Evolutionary conservation across 495 filamentous ascomycete genomes (phyloP).

Genomic region (Penicillium longicatenatum): DNA sequence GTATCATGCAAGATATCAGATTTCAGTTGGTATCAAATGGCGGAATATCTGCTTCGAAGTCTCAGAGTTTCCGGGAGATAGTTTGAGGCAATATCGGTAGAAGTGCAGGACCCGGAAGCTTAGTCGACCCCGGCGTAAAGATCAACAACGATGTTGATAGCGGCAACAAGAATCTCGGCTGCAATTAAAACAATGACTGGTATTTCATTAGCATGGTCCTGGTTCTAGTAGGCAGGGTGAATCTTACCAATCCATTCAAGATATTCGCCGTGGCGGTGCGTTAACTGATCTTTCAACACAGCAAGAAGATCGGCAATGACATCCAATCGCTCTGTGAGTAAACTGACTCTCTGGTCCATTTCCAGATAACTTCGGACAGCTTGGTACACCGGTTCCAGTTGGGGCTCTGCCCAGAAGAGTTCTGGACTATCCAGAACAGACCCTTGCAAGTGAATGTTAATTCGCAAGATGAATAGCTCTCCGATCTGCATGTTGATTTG

Average conservation of each 20-base stretch:
- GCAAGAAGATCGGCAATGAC: conserved; percentile 94
- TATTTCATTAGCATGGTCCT: neutral
- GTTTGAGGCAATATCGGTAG: neutral
- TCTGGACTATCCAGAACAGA: conserved; percentile 96
- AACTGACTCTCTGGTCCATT: conserved; percentile 92
- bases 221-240: neutral
- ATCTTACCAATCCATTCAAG: conserved; percentile 90
- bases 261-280: conserved; percentile 93
- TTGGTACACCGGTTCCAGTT: conserved; percentile 92
- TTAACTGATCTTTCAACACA: conserved; percentile 94
- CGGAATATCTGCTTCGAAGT: neutral
- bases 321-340: conserved; percentile 86
- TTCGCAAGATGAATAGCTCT: conserved; percentile 93
- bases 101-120: neutral
- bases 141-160: conserved; percentile 94
- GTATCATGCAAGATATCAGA: conserved; percentile 6
- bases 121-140: conserved; percentile 82
- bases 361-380: conserved; percentile 94
- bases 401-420: conserved; percentile 97
- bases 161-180: conserved; percentile 92
- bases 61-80: neutral
- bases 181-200: conserved; percentile 92
- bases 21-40: conserved; percentile 1
- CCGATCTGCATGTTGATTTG: conserved; percentile 99
- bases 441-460: conserved; percentile 97